Percentiles rank a stretch among this genome's conserved stretches.
Conservation (phyloP, 2,329 filamentous ascomycete genomes). For the Akanthomyces uredinophilus region DNA sequence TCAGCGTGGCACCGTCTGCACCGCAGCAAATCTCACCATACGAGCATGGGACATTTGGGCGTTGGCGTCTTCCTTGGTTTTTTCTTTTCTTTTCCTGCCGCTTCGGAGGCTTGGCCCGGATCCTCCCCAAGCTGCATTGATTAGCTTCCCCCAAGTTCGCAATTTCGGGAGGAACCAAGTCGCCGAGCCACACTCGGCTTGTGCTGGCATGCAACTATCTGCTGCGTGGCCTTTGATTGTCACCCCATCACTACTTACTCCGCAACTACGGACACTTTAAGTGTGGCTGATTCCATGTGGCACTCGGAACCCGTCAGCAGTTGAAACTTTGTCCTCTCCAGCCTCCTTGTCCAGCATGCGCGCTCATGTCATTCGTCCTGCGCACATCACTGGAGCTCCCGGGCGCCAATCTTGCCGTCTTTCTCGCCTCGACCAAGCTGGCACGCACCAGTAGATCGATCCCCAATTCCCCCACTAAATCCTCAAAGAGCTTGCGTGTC, state of each 20-base stretch:
- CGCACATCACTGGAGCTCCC: background rate
- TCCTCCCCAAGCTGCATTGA: background rate
- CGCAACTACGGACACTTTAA: too few relatives aligned
- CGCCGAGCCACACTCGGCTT: background rate
- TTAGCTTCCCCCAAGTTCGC: background rate
- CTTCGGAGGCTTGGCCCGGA: background rate
- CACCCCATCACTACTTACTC: too few relatives aligned
- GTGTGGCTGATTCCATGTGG: too few relatives aligned
- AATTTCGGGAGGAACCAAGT: background rate
- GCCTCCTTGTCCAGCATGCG: background rate
- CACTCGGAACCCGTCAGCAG: too few relatives aligned
- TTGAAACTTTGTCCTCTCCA: too few relatives aligned
- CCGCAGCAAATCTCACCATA: background rate
- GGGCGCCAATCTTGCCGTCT: background rate
- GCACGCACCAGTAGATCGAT: background rate
- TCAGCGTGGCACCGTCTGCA: background rate
- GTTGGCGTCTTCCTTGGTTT: background rate
- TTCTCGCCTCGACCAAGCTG: background rate
- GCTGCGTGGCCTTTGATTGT: too few relatives aligned
- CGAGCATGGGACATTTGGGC: background rate
- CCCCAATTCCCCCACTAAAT: background rate
- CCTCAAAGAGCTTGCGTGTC: conserved; percentile 8
- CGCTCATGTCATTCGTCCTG: background rate
- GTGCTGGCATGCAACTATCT: too few relatives aligned
- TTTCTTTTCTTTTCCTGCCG: background rate